Evolutionary conservation across 805 yeast genomes (phyloP), one percentile per base, ranked within the genome.

Genomic region (Saturnispora serradocipensis): DNA sequence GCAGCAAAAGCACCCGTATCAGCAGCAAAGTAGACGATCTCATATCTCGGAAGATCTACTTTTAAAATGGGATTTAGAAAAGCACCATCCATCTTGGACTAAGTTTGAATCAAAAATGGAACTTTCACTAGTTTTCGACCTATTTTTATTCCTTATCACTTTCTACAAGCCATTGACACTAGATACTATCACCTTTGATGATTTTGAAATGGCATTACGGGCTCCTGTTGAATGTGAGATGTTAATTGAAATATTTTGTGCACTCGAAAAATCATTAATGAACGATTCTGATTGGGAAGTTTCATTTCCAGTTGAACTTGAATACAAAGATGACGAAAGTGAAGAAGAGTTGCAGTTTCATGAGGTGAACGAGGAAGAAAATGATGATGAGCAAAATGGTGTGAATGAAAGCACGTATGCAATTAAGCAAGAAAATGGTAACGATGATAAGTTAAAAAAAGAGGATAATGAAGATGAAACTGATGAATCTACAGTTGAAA

Each of bases 161-260:
- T 88, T 82, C 64, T 78, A 81, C 57, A 74, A 74, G 35, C 80
- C 88, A 0, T 68, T 88, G 32, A 62, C 75, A 5, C 67, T 88
- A n/a, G 88, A 84, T 59, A 76, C 84, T 0, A 82, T 86, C 59
- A 82, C 91, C 0, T 86, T 85, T 68, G 96, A 88, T 67, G 95
- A 84, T 57, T 86, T 78, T 59, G 62, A 84, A 7, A 77, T 78
- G 50, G 82, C 80, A 10, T 63, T 84, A 67, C 68, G 70, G 38
- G 71, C 82, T 76, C 69, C 70, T 28, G 70, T 72, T 36, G 66
- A 68, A 2, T 79, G 86, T 58, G 72, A 68, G 10, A 62, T 84
- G 35, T 61, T 86, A 32, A 77, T 80, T 57, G 91, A 84, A 64
- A 73, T 87, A 5, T 85, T 82, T 69, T 82, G 90, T 64, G 75